Base-by-base conservation (phyloP, 2,329 filamentous ascomycete genomes). In the Colletotrichum chrysophilum region DNA sequence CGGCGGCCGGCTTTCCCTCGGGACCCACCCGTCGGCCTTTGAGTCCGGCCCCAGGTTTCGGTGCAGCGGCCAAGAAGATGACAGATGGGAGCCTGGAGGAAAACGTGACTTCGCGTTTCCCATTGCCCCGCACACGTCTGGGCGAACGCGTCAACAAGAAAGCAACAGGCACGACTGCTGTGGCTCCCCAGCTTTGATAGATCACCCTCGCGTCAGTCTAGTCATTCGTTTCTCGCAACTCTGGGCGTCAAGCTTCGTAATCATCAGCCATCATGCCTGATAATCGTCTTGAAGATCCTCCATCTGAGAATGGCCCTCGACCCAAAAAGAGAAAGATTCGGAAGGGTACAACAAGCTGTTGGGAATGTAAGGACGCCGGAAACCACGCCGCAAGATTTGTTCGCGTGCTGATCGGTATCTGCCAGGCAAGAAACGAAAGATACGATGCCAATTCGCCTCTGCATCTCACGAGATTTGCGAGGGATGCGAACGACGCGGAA, bases 331-430 rank as follows among this genome's bases (percentile, higher is more conserved):
- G 56, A 9, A 89, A 86, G 75, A n/a, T 89, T 28, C 87, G 89
- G 26, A 91, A 90, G 66, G 89, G 90, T 12, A 91, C 89, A 0
- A 84, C 82, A 34, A 90, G 88, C 72, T 91, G 90, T 80, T 91
- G 89, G 89, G 89, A 90, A 77, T 91, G 90, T 84, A 62, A n/a
- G 30, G 58, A 13, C 24, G 26, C 24, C 14, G 14, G 6, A 13
- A 18, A 1, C 9, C 3, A 14, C 3, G 13, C 18, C n/a, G 2
- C 4, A 18, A 21, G 18, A n/a, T 14, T 58, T 1, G 12, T 13
- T 7, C 7, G 18, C 7, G 5, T 7, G 30, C 55, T 62, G 5
- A 68, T 28, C 2, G n/a, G 4, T 1, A 14, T 9, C 7, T 10
- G 4, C 30, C 36, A 65, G 56, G 58, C 34, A 90, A 89, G 79